Evolutionary conservation across 352 stramenopile species (phyloP), one percentile per base, ranked within the genome.

Genomic region (Globisporangium recalcitrans): DNA sequence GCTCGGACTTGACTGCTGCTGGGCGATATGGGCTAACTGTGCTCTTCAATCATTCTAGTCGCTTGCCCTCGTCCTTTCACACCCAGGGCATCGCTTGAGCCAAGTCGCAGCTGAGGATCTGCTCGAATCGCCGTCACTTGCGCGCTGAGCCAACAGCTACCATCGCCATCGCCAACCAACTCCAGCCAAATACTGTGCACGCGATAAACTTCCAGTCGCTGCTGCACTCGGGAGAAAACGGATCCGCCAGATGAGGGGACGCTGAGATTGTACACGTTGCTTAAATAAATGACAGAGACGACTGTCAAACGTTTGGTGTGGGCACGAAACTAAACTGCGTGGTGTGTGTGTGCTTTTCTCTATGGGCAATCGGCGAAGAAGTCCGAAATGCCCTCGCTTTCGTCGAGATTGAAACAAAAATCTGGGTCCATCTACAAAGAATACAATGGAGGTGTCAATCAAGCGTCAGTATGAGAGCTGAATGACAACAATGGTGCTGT

Each of bases 341-440:
- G 26, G 47, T 51, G 52, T 53, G 47, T 4, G 47, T 22, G 27
- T 32, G 58, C 48, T 5, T 48, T 32, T 31, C 42, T 48, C 71
- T 84, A 92, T 16, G 82, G 72, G 60, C 84, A 89, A 51, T 91
- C 81, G 22, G 84, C 68, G 65, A 95, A 95, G 61, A 95, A 95
- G 62, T 95, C 86, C 42, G 85, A 93, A 42, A 93, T 92, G 47
- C 86, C 85, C 77, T 93, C 86, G 53, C 68, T 91, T 53, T 93
- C 85, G 59, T 93, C 85, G 36, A 95, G 68, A 60, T 93, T 95
- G 69, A 95, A 95, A 69, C 81, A 91, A 58, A 95, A 95, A 70
- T 95, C 86, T 36, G 86, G 86, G 72, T 95, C 86, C 53, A 85
- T 82, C 82, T 92, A 63, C 34, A 59, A 19, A 19, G 2, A 19